Conservation (phyloP, 352 stramenopile genomes). For the Pythium scleroteichum region DNA sequence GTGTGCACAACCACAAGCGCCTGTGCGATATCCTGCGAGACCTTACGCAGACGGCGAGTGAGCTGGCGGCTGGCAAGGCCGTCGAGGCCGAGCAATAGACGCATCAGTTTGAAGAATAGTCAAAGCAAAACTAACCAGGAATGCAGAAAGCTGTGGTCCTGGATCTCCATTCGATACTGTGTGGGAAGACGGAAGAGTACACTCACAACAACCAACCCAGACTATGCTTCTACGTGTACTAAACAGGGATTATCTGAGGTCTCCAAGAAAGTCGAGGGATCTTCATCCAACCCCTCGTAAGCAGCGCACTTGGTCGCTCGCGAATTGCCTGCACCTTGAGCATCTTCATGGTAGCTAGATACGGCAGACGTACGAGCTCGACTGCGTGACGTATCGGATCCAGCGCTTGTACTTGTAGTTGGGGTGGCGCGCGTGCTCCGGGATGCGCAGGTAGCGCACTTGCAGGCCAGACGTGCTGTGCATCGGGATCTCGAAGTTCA, state of each 20-base stretch:
- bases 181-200: background rate
- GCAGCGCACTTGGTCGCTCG: too few relatives aligned
- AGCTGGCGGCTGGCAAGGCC: slow-evolving; percentile 43
- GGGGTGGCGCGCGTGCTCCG: slow-evolving; percentile 92
- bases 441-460: slow-evolving; percentile 97
- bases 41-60: slow-evolving; percentile 65
- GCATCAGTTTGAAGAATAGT: background rate
- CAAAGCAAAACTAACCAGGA: slow-evolving; percentile 1
- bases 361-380: slow-evolving; percentile 96
- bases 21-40: slow-evolving; percentile 82
- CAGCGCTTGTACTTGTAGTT: slow-evolving; percentile 99
- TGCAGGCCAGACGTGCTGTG: slow-evolving; percentile 99
- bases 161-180: background rate
- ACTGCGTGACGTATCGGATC: slow-evolving; percentile 99
- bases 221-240: too few relatives aligned
- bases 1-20: slow-evolving; percentile 85
- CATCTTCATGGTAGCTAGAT: slow-evolving; percentile 58
- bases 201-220: too few relatives aligned
- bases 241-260: too few relatives aligned
- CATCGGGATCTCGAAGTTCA: slow-evolving; percentile 99
- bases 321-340: too few relatives aligned
- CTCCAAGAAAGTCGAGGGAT: too few relatives aligned
- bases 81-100: slow-evolving; percentile 20
- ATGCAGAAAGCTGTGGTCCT: background rate
- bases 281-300: too few relatives aligned